Conservation (phyloP, 2,329 filamentous ascomycete genomes). For the Aspergillus cejpii region DNA sequence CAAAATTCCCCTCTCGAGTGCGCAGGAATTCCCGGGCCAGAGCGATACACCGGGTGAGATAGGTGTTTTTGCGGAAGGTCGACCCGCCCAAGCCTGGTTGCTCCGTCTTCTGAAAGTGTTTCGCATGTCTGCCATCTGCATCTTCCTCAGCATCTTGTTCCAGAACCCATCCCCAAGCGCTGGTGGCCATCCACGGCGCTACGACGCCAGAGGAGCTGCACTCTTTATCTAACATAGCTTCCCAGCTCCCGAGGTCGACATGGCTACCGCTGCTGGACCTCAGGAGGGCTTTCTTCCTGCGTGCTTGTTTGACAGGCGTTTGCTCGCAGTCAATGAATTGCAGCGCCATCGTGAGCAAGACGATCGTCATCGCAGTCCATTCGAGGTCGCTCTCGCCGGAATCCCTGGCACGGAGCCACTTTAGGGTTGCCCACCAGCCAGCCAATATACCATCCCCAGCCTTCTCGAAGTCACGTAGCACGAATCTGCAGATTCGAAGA, state of each 20-base stretch:
- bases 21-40: conserved; percentile 61
- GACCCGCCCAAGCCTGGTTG: conserved; percentile 20
- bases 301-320: conserved; percentile 31
- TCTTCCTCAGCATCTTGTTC: conserved; percentile 47
- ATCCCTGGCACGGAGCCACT: conserved; percentile 56
- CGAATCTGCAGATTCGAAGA: conserved; percentile 57
- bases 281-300: conserved; percentile 40
- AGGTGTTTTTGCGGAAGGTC: conserved; percentile 36
- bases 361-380: conserved; percentile 62
- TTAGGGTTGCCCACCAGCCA: conserved; percentile 67
- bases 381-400: conserved; percentile 50
- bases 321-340: conserved; percentile 46
- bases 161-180: conserved; percentile 65
- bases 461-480: conserved; percentile 52
- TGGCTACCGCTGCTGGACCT: conserved; percentile 47
- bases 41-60: conserved; percentile 45
- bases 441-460: conserved; percentile 57
- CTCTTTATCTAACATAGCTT: conserved; percentile 45
- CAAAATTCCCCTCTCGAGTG: conserved; percentile 52
- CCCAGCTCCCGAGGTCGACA: conserved; percentile 43
- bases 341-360: conserved; percentile 59
- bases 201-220: conserved; percentile 36
- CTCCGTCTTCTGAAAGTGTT: conserved; percentile 18
- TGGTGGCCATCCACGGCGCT: conserved; percentile 49
- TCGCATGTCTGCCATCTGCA: conserved; percentile 11